These are phyloP conservation scores for Colletotrichum sp. DNA, from an alignment of 2,329 filamentous ascomycete species.

Conservation along the genomic window DNA sequence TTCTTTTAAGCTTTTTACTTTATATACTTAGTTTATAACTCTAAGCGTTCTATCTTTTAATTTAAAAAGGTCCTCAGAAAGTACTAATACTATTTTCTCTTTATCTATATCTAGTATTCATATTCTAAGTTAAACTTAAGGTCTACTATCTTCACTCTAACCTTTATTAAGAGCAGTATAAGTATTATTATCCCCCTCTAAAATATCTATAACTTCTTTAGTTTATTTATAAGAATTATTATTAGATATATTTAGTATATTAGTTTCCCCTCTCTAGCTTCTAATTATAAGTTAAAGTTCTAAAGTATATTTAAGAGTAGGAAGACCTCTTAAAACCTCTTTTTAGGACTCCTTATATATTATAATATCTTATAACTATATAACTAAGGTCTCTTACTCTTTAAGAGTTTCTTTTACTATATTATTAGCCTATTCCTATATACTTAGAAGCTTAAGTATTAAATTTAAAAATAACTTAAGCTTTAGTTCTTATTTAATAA, in stretches of 20 bases:
- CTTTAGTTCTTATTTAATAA: too few species aligned
- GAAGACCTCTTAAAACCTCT: background rate
- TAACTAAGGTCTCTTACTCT: too few species aligned
- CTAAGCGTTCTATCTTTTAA: accelerated
- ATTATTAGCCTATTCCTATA: background rate
- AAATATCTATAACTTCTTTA: background rate
- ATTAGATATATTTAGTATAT: background rate
- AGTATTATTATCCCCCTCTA: accelerated
- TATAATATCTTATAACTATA: too few species aligned
- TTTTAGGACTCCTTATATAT: too few species aligned
- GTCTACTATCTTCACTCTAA: background rate
- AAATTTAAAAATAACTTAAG: too few species aligned
- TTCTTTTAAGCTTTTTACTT: too few species aligned
- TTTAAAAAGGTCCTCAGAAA: accelerated
- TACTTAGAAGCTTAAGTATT: background rate
- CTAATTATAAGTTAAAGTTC: background rate
- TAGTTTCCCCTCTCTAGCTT: background rate
- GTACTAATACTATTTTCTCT: too few species aligned
- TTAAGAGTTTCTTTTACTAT: background rate
- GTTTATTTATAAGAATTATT: background rate
- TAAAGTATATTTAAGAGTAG: background rate
- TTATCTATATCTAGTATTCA: background rate
- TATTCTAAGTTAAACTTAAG: background rate
- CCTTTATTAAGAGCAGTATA: background rate
- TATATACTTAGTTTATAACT: too few species aligned